These are phyloP conservation scores for Neurospora sp. DNA, from an alignment of 495 filamentous ascomycete genomes.

Conservation along the genomic window DNA sequence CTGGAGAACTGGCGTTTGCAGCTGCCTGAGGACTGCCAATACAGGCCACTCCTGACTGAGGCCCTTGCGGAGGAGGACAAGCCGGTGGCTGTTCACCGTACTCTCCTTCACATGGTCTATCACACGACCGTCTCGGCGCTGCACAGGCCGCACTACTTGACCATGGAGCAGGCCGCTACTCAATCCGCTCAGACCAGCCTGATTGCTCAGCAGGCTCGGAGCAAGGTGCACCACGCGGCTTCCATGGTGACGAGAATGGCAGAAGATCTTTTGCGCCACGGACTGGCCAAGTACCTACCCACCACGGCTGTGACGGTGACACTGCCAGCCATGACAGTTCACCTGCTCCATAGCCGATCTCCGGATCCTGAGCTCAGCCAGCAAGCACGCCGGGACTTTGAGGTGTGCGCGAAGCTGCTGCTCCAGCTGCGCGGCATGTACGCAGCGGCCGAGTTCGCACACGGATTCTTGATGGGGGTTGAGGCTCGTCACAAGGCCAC, in stretches of 20 bases:
- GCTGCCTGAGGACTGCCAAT: constrained; percentile 58
- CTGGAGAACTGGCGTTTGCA: constrained; percentile 60
- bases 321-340: constrained; percentile 82
- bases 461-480: constrained; percentile 69
- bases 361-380: constrained; percentile 56
- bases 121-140: constrained; percentile 78
- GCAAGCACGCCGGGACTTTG: constrained; percentile 63
- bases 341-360: constrained; percentile 80
- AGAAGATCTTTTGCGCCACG: constrained; percentile 53
- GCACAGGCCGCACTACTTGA: constrained; percentile 78
- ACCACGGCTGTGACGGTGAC: constrained; percentile 84
- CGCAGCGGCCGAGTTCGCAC: constrained; percentile 76
- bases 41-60: constrained; percentile 36
- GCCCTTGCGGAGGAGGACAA: constrained; percentile 32
- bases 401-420: constrained; percentile 77
- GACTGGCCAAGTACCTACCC: constrained; percentile 68
- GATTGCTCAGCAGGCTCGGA: constrained; percentile 66
- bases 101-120: constrained; percentile 80
- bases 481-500: not conserved
- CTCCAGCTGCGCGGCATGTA: constrained; percentile 73
- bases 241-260: constrained; percentile 72
- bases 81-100: constrained; percentile 59
- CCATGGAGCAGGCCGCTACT: constrained; percentile 42
- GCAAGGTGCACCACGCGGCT: constrained; percentile 68
- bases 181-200: constrained; percentile 31